Evolutionary conservation across 495 filamentous ascomycete genomes (phyloP), one percentile per base, ranked within the genome.

Genomic region (Aspergillus coremiiformis): DNA sequence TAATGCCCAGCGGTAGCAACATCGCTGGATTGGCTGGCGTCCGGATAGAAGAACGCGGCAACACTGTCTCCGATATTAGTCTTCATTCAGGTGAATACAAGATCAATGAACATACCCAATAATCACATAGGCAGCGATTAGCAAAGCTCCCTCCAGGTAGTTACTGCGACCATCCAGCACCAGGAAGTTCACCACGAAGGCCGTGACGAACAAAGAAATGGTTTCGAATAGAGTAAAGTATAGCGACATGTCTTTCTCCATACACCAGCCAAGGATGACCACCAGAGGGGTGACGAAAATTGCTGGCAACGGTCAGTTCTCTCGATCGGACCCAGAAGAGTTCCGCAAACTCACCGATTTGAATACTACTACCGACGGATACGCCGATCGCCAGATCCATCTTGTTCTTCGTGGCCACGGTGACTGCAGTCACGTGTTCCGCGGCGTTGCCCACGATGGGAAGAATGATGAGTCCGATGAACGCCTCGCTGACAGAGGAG

Each of bases 151-250:
- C 65, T 95, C 90, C 0, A 95, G 78, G 57, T 95, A 96, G 64
- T 95, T 96, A 52, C 83, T 89, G 23, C 88, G 69, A 6, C 90
- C 90, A 57, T 96, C 90, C 47, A 95, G 69, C 23, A 95, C 86
- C 33, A 95, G 68, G 68, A 93, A 95, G 65, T 94, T 96, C 59
- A 94, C 86, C 21, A 79, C 89, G 55, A 96, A 95, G 19, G 84
- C 84, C 29, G 86, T 87, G 15, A 90, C 88, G 61, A 95, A 94
- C 20, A 95, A 72, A 41, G 77, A 85, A 9, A 94, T 82, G 4
- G 90, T 95, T 74, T 95, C 90, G 66, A 95, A 96, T 21, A 95
- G 73, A 30, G 86, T 95, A 59, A 96, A 96, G 72, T 92, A 94
- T 11, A 95, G 71, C 26, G 82, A 83, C 90, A 96, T 95, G 23